Evolutionary conservation across 495 filamentous ascomycete species (phyloP), one percentile per base, ranked within the genome.

Genomic region (Cairneyella variabilis): DNA sequence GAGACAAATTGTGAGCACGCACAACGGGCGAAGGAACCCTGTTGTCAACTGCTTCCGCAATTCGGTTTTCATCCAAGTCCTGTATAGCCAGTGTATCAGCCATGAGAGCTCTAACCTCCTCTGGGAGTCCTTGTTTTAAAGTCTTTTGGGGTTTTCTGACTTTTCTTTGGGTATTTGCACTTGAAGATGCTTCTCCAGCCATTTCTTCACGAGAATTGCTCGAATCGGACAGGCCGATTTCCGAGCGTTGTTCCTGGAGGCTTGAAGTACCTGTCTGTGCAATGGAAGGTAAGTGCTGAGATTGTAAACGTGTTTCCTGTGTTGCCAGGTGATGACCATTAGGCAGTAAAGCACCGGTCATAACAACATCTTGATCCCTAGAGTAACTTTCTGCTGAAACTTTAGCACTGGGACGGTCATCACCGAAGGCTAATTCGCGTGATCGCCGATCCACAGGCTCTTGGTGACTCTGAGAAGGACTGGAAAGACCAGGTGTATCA

Each of bases 1-100:
- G 89, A 16, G 86, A 87, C 11, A 80, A 71, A 55, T 79, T 70
- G 58, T 76, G 62, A 30, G 48, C 56, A 17, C 62, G 58, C 37
- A 64, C 50, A 30, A 64, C 12, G 20, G 54, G 51, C 21, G 60
- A 51, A n/a, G 37, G 18, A 18, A 22, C 34, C 25, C 38, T 22
- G 17, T 53, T 46, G 7, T 56, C 53, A 28, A 54, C 52, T 28
- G 48, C 50, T 48, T 57, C 53, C 28, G 40, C 34, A 23, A 53
- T 30, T 27, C 42, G 39, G 34, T 58, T 32, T 49, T 34, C 3
- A 48, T 34, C 22, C 17, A 16, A 4, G 6, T 42, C 45, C 40
- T 43, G 32, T 36, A 39, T 27, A 25, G 20, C 34, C 11, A 22
- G 30, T 41, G 22, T 16, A 55, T 55, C 25, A 32, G 34, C 37